Evolutionary conservation across 169 alveolate genomes (phyloP).

Genomic region (Perkinsus olseni): DNA sequence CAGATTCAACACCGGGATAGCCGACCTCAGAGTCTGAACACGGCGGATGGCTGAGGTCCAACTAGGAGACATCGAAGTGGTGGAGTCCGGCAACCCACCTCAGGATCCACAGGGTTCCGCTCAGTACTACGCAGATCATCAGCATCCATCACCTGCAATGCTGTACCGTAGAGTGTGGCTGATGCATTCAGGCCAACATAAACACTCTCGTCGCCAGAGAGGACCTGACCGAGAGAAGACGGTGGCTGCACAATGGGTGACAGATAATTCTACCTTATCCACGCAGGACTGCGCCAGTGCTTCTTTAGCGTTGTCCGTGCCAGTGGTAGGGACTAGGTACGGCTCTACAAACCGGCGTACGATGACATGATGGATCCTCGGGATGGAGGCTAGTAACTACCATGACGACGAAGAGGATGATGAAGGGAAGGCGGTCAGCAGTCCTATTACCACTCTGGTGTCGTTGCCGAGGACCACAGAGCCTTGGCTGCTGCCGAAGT

Average conservation of each 20-base stretch:
- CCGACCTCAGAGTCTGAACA: not conserved
- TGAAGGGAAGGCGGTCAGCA: not conserved
- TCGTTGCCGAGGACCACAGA: not conserved
- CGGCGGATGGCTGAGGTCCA: not conserved
- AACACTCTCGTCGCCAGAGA: not conserved
- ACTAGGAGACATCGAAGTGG: not conserved
- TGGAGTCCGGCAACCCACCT: not conserved
- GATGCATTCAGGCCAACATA: not conserved
- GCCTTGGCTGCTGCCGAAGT: not conserved
- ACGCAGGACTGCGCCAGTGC: not conserved
- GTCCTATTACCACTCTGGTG: not conserved
- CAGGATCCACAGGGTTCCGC: not conserved
- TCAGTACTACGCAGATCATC: not conserved
- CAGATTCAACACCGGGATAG: not conserved
- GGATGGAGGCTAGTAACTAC: not conserved
- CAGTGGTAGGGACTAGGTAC: not conserved
- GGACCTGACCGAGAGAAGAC: not conserved
- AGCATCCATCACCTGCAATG: not conserved
- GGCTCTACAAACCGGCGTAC: not conserved
- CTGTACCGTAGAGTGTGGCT: not conserved
- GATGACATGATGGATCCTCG: not conserved
- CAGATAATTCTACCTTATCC: not conserved
- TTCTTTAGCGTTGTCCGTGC: not conserved
- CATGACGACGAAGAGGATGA: not conserved
- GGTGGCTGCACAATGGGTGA: too few relatives aligned